Conservation (phyloP, 108 stramenopile genomes). For the Pseudonitzschia multistriata region DNA sequence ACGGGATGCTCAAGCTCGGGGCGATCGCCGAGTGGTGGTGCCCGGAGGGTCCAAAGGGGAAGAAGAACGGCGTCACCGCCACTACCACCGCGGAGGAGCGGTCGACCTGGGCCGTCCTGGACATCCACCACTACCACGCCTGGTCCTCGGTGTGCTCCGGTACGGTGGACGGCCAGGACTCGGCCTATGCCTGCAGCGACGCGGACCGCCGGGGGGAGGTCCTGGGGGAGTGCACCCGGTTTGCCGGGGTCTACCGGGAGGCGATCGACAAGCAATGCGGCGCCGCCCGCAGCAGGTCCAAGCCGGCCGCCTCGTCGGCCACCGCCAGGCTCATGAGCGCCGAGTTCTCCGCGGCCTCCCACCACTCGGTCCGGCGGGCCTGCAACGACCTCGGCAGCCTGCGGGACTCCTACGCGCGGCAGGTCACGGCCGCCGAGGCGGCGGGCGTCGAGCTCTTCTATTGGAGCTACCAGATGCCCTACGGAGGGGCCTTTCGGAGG, state of each 20-base stretch:
- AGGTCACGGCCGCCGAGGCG: slow-evolving; percentile 42
- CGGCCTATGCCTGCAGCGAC: slow-evolving; percentile 58
- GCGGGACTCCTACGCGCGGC: slow-evolving; percentile 43
- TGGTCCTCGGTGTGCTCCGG: slow-evolving; percentile 65
- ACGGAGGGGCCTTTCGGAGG: slow-evolving; percentile 67
- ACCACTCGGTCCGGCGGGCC: slow-evolving; percentile 62
- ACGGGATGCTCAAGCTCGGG: neutral
- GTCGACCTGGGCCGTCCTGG: slow-evolving; percentile 60
- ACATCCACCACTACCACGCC: slow-evolving; percentile 80
- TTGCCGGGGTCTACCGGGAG: slow-evolving; percentile 53
- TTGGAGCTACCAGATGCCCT: slow-evolving; percentile 79
- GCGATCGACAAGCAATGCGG: slow-evolving; percentile 50
- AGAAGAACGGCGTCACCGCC: slow-evolving; percentile 41
- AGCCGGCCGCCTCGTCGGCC: neutral
- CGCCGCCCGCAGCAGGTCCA: slow-evolving; percentile 11
- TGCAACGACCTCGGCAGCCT: slow-evolving; percentile 66
- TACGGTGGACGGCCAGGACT: slow-evolving; percentile 55
- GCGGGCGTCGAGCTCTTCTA: slow-evolving; percentile 71
- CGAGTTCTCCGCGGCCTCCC: slow-evolving; percentile 73
- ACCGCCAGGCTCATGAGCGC: slow-evolving; percentile 51
- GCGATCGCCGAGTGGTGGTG: slow-evolving; percentile 10
- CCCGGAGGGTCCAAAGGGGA: slow-evolving; percentile 5
- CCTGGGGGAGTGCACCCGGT: slow-evolving; percentile 45
- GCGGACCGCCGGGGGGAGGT: slow-evolving; percentile 25
- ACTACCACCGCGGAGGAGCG: slow-evolving; percentile 62